phyloP scores from a whole-genome alignment of 2,329 filamentous ascomycete genomes.

The Aspergillus sp. region DNA sequence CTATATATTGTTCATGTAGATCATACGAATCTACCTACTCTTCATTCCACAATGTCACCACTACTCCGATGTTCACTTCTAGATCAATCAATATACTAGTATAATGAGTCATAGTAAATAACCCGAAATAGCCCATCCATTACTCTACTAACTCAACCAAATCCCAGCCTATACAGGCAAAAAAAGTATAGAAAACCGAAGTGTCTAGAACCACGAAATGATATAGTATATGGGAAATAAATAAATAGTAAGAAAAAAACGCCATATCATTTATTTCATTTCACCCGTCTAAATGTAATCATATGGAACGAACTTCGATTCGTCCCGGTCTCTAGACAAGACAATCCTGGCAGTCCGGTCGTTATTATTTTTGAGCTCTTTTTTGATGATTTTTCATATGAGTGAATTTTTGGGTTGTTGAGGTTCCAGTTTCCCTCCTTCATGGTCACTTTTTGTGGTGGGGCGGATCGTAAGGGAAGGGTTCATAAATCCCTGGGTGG shows the following conservation, averaged over 20 bases:
- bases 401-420: no score
- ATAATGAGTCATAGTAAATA: no score
- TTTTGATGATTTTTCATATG: neutral
- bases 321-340: neutral
- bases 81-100: no score
- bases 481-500: neutral
- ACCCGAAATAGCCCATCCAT: no score
- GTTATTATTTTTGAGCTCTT: neutral
- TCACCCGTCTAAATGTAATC: neutral
- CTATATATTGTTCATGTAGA: neutral
- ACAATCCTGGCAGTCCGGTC: neutral
- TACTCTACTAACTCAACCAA: no score
- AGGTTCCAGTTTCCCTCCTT: neutral
- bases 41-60: no score
- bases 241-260: neutral
- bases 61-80: no score
- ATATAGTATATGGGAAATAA: neutral
- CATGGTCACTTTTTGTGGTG: neutral
- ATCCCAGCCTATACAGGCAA: no score
- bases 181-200: no score
- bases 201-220: no score
- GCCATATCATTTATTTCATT: slow-evolving; percentile 1
- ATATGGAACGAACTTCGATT: no score
- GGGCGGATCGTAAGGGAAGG: neutral
- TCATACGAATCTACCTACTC: neutral